Conservation (phyloP, 2,329 filamentous ascomycete species). For the Sporothrix pseudoabietina region DNA sequence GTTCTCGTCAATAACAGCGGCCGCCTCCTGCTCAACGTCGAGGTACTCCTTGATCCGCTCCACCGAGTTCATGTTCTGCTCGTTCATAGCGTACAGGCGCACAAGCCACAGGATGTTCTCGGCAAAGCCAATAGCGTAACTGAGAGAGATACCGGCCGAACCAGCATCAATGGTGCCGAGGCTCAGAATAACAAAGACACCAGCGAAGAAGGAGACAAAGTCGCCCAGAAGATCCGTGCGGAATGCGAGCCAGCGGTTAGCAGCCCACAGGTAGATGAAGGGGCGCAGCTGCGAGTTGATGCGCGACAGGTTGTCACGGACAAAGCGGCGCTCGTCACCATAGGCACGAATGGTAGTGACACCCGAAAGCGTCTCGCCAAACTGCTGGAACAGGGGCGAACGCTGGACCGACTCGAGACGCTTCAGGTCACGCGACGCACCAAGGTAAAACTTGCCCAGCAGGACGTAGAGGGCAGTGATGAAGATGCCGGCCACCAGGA, state of each 20-base stretch:
- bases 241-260: slow-evolving; percentile 95
- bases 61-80: slow-evolving; percentile 99
- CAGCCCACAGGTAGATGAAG: slow-evolving; percentile 95
- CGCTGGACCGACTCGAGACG: slow-evolving; percentile 90
- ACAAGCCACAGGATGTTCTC: slow-evolving; percentile 98
- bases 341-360: slow-evolving; percentile 98
- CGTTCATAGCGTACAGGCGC: slow-evolving; percentile 87
- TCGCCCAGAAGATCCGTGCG: slow-evolving; percentile 89
- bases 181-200: slow-evolving; percentile 83
- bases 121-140: slow-evolving; percentile 94
- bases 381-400: slow-evolving; percentile 95
- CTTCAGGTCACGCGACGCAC: slow-evolving; percentile 92
- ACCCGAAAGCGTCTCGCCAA: slow-evolving; percentile 90
- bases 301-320: slow-evolving; percentile 82
- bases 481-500: slow-evolving; percentile 82
- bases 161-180: slow-evolving; percentile 84
- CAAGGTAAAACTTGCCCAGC: slow-evolving; percentile 85
- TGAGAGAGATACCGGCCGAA: slow-evolving; percentile 88
- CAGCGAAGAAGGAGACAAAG: slow-evolving; percentile 89
- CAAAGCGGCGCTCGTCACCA: slow-evolving; percentile 89
- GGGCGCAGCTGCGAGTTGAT: slow-evolving; percentile 91
- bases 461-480: slow-evolving; percentile 82
- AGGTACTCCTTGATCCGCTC: slow-evolving; percentile 97
- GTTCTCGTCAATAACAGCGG: slow-evolving; percentile 73
- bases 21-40: slow-evolving; percentile 91